Conservation (phyloP, 169 alveolate genomes). For the Plasmodium gallinaceum region DNA sequence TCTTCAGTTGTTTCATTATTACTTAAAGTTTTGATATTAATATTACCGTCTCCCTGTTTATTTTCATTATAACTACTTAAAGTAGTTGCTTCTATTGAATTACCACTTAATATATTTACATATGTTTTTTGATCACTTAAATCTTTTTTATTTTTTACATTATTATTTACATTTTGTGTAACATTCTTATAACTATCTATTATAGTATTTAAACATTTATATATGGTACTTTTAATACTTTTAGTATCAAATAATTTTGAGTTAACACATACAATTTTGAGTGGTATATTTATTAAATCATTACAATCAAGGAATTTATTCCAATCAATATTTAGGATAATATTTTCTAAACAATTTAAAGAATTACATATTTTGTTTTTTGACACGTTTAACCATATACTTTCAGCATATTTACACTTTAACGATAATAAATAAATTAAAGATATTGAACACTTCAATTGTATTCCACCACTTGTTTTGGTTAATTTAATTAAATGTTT, state of each 20-base stretch:
- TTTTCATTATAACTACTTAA: background rate
- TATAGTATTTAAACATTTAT: constrained; percentile 1
- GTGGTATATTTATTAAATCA: constrained; percentile 40
- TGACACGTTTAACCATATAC: constrained; percentile 68
- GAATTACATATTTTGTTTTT: constrained; percentile 51
- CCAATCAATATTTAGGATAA: constrained; percentile 48
- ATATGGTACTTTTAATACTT: constrained; percentile 15
- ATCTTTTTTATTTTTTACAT: background rate
- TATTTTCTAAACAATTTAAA: constrained; percentile 16
- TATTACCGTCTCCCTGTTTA: background rate
- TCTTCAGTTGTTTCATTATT: background rate
- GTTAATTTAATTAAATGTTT: constrained; percentile 58
- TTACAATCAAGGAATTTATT: background rate
- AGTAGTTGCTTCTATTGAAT: background rate
- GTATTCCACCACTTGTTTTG: constrained; percentile 60
- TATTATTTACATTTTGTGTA: background rate
- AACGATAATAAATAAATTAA: constrained; percentile 60
- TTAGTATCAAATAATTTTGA: constrained; percentile 45
- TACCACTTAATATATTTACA: background rate
- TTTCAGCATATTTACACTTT: constrained; percentile 66
- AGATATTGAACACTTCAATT: constrained; percentile 54
- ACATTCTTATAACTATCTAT: too few species aligned
- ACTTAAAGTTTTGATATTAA: background rate
- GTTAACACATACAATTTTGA: constrained; percentile 34
- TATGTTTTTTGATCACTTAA: background rate